Evolutionary conservation across 2,329 filamentous ascomycete genomes (phyloP), one percentile per base, ranked within the genome.

Genomic region (Dothiorella sarmentorum): DNA sequence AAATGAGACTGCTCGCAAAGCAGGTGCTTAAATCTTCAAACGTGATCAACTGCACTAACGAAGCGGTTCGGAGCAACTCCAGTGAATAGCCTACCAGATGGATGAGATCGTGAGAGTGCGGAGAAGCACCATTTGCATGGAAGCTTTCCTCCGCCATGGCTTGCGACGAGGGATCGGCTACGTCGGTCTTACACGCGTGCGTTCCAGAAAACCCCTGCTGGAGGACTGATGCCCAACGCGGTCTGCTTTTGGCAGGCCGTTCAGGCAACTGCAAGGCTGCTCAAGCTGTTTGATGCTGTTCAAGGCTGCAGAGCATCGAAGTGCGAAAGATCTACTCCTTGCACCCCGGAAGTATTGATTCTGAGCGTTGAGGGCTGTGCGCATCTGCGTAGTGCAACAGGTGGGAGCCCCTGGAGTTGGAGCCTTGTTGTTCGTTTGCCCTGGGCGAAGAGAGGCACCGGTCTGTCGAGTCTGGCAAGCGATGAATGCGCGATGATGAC

Each of bases 41-140:
- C 20, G 35, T 29, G 49, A 53, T 53, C 49, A 35, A 20, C 49
- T 40, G 35, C 49, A 22, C 49, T 40, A 53, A 18, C 9, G n/a
- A 18, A 27, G 49, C 33, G n/a, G 22, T 13, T 53, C 20, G 24
- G 20, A 51, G 29, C 29, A 51, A n/a, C 45, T 10, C 26, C 17
- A 37, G 15, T 53, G 49, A 38, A 40, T 15, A 38, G 22, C 33
- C 24, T 42, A 26, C 47, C 26, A 20, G n/a, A 42, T 53, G 10
- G 9, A n/a, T 24, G 49, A 40, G 24, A 26, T 11, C 37, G 49
- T 29, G 35, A 53, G 33, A 29, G 13, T 53, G 49, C 49, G 49
- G 49, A 53, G 49, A 53, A 18, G 49, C 49, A 20, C 49, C 49
- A 53, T 53, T 53, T 40, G 49, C 31, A 53, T 22, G 35, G 22